Evolutionary conservation across 2,329 filamentous ascomycete species (phyloP).

Genomic region (Hypoxylon sp.): DNA sequence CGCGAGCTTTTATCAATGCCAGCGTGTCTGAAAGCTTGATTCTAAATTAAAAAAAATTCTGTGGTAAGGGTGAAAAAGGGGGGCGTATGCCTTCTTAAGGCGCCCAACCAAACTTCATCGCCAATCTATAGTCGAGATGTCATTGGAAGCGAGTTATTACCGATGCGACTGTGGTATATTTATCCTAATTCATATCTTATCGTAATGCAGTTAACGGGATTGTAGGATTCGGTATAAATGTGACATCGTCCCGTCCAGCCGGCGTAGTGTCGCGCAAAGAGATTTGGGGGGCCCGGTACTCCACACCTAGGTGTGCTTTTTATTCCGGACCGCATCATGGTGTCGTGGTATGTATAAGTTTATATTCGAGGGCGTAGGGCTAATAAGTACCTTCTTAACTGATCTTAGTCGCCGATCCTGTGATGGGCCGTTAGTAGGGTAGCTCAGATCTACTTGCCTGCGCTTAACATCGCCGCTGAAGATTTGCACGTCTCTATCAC

Average conservation of each 20-base stretch:
- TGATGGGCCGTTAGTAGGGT: slow-evolving; percentile 22
- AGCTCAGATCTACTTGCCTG: slow-evolving; percentile 48
- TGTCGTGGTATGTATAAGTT: slow-evolving; percentile 13
- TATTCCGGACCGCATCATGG: slow-evolving; percentile 24
- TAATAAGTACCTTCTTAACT: slow-evolving; percentile 32
- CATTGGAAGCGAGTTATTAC: slow-evolving; percentile 40
- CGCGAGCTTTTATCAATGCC: slow-evolving; percentile 11
- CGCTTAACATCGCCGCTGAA: slow-evolving; percentile 45
- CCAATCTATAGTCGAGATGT: slow-evolving; percentile 29
- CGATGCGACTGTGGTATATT: slow-evolving; percentile 33
- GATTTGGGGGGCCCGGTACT: slow-evolving; percentile 22
- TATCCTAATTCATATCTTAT: slow-evolving; percentile 35
- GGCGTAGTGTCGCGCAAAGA: slow-evolving; percentile 23
- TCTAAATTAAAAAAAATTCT: slow-evolving; percentile 19
- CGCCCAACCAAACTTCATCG: slow-evolving; percentile 33
- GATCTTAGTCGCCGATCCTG: slow-evolving; percentile 10
- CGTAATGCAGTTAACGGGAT: slow-evolving; percentile 34
- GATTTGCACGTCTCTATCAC: slow-evolving; percentile 43
- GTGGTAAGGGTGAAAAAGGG: slow-evolving; percentile 12
- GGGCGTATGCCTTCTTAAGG: slow-evolving; percentile 31
- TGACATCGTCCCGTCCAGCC: slow-evolving; percentile 41
- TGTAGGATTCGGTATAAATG: slow-evolving; percentile 41
- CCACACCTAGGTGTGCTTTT: slow-evolving; percentile 39
- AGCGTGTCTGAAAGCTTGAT: slow-evolving; percentile 3
- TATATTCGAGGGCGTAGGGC: slow-evolving; percentile 24